phyloP scores from a whole-genome alignment of 1,284 basidiomycete genomes.

The Cryptococcus floricola region DNA sequence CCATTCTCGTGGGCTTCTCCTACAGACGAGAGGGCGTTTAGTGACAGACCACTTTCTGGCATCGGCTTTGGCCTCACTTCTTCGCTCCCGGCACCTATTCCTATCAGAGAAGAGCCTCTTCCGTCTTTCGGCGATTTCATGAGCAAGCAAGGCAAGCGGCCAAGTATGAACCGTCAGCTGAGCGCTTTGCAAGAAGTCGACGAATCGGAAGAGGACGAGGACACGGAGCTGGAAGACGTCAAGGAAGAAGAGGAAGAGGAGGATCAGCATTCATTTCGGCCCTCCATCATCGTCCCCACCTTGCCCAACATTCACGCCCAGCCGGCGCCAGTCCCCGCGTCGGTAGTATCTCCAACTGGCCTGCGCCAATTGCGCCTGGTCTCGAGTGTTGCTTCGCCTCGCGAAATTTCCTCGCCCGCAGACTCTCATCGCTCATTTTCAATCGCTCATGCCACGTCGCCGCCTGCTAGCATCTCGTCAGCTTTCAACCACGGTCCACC shows the following conservation, averaged over 20 bases:
- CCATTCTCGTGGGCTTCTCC: conserved; percentile 26
- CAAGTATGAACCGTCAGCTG: conserved; percentile 23
- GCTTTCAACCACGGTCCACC: background rate
- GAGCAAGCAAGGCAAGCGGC: conserved; percentile 14
- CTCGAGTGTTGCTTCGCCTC: conserved; percentile 17
- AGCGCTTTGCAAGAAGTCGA: conserved; percentile 39
- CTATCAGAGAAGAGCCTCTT: too few relatives aligned
- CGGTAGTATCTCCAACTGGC: conserved; percentile 6
- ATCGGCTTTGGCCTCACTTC: conserved; percentile 7
- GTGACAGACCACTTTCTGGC: conserved; percentile 7
- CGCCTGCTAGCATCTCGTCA: conserved; percentile 2
- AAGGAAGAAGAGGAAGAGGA: conserved; percentile 4
- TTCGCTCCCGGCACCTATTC: too few relatives aligned
- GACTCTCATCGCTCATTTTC: conserved; percentile 6
- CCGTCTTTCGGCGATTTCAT: too few relatives aligned
- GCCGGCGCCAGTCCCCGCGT: background rate
- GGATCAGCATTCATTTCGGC: background rate
- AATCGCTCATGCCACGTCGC: conserved; percentile 5
- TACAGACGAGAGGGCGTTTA: conserved; percentile 7
- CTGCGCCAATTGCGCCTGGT: conserved; percentile 38
- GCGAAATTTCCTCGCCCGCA: background rate
- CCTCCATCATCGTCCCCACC: background rate
- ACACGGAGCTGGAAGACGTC: conserved; percentile 5
- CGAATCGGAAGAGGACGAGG: conserved; percentile 39
- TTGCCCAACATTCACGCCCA: background rate